Evolutionary conservation across 768 basidiomycete genomes (phyloP).

Genomic region (Termitomyces sp.): DNA sequence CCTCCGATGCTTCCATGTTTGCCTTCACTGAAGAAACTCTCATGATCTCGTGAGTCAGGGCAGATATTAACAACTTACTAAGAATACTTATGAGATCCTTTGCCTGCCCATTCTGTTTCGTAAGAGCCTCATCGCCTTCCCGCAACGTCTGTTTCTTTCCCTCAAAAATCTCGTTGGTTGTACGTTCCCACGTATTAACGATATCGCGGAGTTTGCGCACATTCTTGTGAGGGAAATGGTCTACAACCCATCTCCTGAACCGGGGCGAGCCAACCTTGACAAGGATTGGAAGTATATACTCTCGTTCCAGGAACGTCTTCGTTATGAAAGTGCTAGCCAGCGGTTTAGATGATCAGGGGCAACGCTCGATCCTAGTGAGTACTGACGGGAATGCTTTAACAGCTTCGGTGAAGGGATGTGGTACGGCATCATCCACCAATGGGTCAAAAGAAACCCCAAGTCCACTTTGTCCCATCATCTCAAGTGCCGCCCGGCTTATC

Average conservation of each 20-base stretch:
- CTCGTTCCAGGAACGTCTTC: not conserved
- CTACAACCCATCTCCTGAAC: conserved; percentile 10
- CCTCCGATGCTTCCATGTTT: conserved; percentile 24
- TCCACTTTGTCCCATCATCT: conserved; percentile 14
- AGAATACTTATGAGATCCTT: conserved; percentile 14
- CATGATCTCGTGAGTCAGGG: not conserved
- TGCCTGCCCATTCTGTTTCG: conserved; percentile 5
- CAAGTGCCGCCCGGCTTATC: conserved; percentile 12
- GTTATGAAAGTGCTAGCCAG: not conserved
- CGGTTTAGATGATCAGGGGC: not conserved
- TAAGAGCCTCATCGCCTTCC: conserved; percentile 10
- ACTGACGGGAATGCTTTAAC: conserved; percentile 7
- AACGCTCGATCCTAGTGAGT: not conserved
- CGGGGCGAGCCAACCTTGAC: conserved; percentile 9
- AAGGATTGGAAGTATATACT: conserved; percentile 6
- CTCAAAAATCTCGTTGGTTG: conserved; percentile 6
- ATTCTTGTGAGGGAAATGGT: conserved; percentile 2
- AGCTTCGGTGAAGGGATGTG: conserved; percentile 7
- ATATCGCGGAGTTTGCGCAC: conserved; percentile 2
- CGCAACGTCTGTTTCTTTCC: conserved; percentile 8
- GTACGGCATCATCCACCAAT: not conserved
- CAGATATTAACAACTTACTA: not conserved
- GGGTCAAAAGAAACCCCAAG: conserved; percentile 16
- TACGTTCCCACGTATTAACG: conserved; percentile 7
- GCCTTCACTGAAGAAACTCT: conserved; percentile 24